phyloP scores from a whole-genome alignment of 768 basidiomycete species.

The Boletus sensibilis region DNA sequence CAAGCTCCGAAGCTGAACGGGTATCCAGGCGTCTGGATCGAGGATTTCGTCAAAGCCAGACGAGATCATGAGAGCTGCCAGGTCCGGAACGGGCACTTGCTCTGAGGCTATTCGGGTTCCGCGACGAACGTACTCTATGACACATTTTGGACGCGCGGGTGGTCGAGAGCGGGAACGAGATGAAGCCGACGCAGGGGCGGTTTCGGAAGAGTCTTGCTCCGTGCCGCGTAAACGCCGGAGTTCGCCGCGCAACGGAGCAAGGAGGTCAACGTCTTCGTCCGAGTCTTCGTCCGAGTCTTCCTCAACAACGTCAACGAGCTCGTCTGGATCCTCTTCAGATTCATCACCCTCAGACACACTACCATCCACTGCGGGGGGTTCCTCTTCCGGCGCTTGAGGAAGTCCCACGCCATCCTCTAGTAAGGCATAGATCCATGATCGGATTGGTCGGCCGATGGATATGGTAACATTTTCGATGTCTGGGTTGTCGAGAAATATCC shows the following conservation, averaged over 20 bases:
- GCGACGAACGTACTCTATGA: conserved; percentile 64
- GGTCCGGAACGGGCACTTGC: conserved; percentile 47
- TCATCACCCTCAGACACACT: conserved; percentile 25
- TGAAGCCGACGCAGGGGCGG: conserved; percentile 33
- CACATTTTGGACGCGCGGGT: conserved; percentile 21
- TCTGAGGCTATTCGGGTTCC: conserved; percentile 66
- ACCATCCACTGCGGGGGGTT: conserved; percentile 15
- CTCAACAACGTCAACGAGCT: conserved; percentile 69
- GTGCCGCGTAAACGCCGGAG: conserved; percentile 55
- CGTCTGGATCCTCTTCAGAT: conserved; percentile 51
- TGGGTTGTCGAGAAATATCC: conserved; percentile 74
- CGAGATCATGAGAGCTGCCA: conserved; percentile 48
- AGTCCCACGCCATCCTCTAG: conserved; percentile 68
- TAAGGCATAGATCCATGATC: conserved; percentile 65
- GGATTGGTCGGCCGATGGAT: conserved; percentile 61
- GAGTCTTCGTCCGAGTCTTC: conserved; percentile 49
- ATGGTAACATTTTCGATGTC: conserved; percentile 66
- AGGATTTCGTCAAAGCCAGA: conserved; percentile 28
- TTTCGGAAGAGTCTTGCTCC: conserved; percentile 32
- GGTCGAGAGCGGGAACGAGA: conserved; percentile 30
- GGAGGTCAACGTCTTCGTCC: conserved; percentile 47
- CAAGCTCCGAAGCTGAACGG: conserved; percentile 49
- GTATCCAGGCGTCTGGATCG: conserved; percentile 31
- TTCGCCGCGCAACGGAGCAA: conserved; percentile 70
- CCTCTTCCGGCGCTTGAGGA: conserved; percentile 33